Percentiles rank a stretch among this genome's conserved stretches.
Conservation (phyloP, 352 stramenopile genomes). For the Albugo laibachii region DNA sequence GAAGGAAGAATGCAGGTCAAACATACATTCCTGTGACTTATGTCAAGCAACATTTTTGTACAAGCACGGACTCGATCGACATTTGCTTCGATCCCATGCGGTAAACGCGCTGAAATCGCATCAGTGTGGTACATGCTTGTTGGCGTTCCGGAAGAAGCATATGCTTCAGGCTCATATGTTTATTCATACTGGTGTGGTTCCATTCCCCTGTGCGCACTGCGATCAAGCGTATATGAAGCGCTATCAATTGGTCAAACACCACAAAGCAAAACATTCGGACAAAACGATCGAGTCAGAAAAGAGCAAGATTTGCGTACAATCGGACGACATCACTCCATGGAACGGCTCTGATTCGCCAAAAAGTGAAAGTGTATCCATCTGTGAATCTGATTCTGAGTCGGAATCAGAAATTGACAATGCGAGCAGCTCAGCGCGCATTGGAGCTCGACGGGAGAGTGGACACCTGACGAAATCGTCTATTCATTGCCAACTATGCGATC, state of each 20-base stretch:
- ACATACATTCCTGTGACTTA: slow-evolving; percentile 14
- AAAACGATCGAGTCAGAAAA: slow-evolving; percentile 10
- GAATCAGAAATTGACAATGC: neutral
- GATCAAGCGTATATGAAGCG: slow-evolving; percentile 34
- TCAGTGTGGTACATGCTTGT: slow-evolving; percentile 30
- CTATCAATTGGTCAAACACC: slow-evolving; percentile 30
- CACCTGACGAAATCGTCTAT: slow-evolving; percentile 1
- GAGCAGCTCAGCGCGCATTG: neutral
- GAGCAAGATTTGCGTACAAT: too few species aligned
- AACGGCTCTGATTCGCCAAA: slow-evolving; percentile 19
- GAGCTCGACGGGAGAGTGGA: neutral
- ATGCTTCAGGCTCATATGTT: slow-evolving; percentile 52
- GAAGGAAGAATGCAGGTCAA: neutral
- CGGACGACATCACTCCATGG: slow-evolving; percentile 13
- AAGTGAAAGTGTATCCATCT: slow-evolving; percentile 23
- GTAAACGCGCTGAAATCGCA: slow-evolving; percentile 31
- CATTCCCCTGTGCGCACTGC: slow-evolving; percentile 50
- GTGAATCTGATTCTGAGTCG: slow-evolving; percentile 7
- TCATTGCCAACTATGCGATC: slow-evolving; percentile 30
- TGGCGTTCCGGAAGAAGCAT: slow-evolving; percentile 67
- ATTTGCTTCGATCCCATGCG: slow-evolving; percentile 22
- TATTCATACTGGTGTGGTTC: slow-evolving; percentile 50
- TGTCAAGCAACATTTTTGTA: slow-evolving; percentile 39
- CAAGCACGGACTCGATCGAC: slow-evolving; percentile 38
- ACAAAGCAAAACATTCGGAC: slow-evolving; percentile 6